Conservation (phyloP, 2,329 filamentous ascomycete species). For the Trichoderma semiorbis region DNA sequence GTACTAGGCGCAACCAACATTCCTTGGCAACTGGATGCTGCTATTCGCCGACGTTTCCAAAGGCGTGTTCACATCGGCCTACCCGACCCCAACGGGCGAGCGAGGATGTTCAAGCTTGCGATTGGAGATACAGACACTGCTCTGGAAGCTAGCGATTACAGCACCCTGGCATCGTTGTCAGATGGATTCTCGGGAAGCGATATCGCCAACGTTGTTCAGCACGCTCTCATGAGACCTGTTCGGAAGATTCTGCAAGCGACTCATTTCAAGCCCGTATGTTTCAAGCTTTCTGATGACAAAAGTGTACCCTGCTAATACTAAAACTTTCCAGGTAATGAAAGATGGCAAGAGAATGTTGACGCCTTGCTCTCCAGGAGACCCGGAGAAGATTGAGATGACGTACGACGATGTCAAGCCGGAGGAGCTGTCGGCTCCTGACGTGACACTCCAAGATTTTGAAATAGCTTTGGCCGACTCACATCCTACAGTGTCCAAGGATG, state of each 20-base stretch:
- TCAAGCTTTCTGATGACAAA: background rate
- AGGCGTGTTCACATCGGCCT: constrained; percentile 92
- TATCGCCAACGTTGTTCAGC: constrained; percentile 92
- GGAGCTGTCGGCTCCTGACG: constrained; percentile 77
- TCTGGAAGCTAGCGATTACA: constrained; percentile 73
- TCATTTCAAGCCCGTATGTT: constrained; percentile 85
- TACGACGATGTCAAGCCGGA: constrained; percentile 87
- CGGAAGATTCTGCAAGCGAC: constrained; percentile 96
- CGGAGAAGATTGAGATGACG: constrained; percentile 83
- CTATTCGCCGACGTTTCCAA: constrained; percentile 94
- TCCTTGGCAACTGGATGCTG: constrained; percentile 95
- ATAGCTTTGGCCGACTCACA: constrained; percentile 84
- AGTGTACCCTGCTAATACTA: constrained; percentile 14
- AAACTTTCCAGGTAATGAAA: constrained; percentile 57
- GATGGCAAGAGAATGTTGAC: constrained; percentile 69
- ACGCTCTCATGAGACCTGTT: constrained; percentile 95
- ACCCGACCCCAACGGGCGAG: constrained; percentile 80
- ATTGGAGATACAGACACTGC: constrained; percentile 92
- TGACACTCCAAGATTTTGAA: constrained; percentile 87
- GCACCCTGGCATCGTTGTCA: constrained; percentile 72
- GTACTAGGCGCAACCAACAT: constrained; percentile 98
- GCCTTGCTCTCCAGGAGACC: constrained; percentile 90
- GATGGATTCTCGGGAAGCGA: constrained; percentile 96
- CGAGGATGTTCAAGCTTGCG: constrained; percentile 91
- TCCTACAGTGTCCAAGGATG: constrained; percentile 85